Conservation (phyloP, 139 green algal genomes). For the Marvania coccoides region DNA sequence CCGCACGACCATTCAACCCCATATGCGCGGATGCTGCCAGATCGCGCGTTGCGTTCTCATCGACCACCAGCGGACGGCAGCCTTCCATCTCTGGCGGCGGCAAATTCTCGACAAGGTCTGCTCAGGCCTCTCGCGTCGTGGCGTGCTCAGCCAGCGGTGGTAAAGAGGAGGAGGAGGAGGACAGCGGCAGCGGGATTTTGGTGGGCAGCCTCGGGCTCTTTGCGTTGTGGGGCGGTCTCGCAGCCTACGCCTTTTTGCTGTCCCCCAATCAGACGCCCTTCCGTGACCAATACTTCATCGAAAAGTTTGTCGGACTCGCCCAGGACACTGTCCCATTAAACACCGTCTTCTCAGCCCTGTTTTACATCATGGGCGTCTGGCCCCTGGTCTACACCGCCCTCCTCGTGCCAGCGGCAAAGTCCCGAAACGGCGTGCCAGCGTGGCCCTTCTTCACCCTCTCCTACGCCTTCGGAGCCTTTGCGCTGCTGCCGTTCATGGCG, state of each 20-base stretch:
- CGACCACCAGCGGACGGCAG: too few relatives aligned
- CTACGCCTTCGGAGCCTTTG: slow-evolving; percentile 67
- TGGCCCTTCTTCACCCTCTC: slow-evolving; percentile 76
- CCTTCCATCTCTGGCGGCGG: too few relatives aligned
- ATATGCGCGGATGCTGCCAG: too few relatives aligned
- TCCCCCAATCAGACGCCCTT: slow-evolving; percentile 74
- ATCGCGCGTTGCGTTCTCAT: too few relatives aligned
- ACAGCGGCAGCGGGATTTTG: neutral
- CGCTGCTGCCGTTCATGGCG: slow-evolving; percentile 76
- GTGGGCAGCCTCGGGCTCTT: slow-evolving; percentile 21
- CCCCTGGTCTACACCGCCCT: slow-evolving; percentile 68
- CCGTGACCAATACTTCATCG: slow-evolving; percentile 55
- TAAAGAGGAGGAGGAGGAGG: too few relatives aligned
- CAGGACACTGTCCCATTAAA: slow-evolving; percentile 23
- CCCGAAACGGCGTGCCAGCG: slow-evolving; percentile 65
- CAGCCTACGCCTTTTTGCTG: slow-evolving; percentile 54
- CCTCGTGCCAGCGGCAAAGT: slow-evolving; percentile 62
- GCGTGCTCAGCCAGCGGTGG: too few relatives aligned
- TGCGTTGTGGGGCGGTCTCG: slow-evolving; percentile 19
- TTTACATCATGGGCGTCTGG: slow-evolving; percentile 76
- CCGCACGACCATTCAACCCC: too few relatives aligned
- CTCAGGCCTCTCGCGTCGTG: too few relatives aligned
- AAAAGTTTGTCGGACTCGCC: slow-evolving; percentile 45
- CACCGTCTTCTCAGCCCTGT: slow-evolving; percentile 54
- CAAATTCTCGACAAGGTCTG: too few relatives aligned